A percentile compares a stretch with the other conserved stretches of the same genome.
Conservation (phyloP, 441 rosid species). For the Hura crepitans region DNA sequence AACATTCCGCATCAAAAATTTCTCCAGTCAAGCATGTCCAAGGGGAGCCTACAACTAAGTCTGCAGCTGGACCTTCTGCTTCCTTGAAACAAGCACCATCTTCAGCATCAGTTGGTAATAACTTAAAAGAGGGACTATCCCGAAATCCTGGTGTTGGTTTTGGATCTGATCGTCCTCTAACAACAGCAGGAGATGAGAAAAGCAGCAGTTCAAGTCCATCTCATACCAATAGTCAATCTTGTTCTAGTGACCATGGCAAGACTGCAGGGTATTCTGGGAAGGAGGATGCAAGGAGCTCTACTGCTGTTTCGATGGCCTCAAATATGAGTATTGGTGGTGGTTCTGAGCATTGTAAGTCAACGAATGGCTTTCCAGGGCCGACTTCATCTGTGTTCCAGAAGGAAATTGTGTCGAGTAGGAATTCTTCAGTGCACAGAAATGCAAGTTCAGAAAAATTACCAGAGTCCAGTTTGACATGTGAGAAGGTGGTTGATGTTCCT, state of each 20-base stretch:
- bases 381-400: slow-evolving; percentile 33
- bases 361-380: slow-evolving; percentile 48
- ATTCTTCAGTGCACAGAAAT: slow-evolving; percentile 43
- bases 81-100: slow-evolving; percentile 49
- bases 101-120: slow-evolving; percentile 37
- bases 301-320: slow-evolving; percentile 43
- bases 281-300: slow-evolving; percentile 62
- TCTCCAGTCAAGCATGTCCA: slow-evolving; percentile 49
- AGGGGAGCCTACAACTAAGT: slow-evolving; percentile 47
- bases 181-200: slow-evolving; percentile 50
- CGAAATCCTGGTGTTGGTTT: slow-evolving; percentile 39
- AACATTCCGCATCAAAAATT: slow-evolving; percentile 55
- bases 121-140: slow-evolving; percentile 44
- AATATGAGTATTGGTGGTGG: slow-evolving; percentile 42
- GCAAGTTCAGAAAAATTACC: slow-evolving; percentile 52
- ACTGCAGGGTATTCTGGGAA: slow-evolving; percentile 43
- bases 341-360: slow-evolving; percentile 49
- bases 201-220: slow-evolving; percentile 82
- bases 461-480: slow-evolving; percentile 46
- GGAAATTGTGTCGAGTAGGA: slow-evolving; percentile 46
- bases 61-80: slow-evolving; percentile 51
- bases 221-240: slow-evolving; percentile 68
- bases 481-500: slow-evolving; percentile 51
- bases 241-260: slow-evolving; percentile 62
- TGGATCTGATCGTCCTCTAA: slow-evolving; percentile 37